Evolutionary conservation across 176 grass and related monocot genomes (phyloP).

Genomic region (Eleusine indica): DNA sequence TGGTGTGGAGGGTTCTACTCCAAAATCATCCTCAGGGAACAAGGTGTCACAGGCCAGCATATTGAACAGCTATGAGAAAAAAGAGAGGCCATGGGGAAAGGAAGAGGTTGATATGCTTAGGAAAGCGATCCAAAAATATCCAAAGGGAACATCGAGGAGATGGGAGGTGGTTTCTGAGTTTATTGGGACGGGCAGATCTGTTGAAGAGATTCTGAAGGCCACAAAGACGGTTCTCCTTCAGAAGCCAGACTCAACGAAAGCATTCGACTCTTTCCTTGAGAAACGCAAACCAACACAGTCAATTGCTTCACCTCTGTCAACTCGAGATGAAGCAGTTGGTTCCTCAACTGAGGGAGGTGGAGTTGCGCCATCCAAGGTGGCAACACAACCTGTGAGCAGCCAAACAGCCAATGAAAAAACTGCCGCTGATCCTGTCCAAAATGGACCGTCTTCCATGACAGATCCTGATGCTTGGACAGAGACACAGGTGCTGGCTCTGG

Average conservation of each 20-base stretch:
- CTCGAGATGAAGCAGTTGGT: slow-evolving; percentile 55
- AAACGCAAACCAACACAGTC: slow-evolving; percentile 77
- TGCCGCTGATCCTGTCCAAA: slow-evolving; percentile 34
- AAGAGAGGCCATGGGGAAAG: slow-evolving; percentile 85
- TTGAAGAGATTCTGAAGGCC: slow-evolving; percentile 97
- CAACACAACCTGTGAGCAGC: slow-evolving; percentile 45
- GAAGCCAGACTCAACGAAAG: slow-evolving; percentile 95
- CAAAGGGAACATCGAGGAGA: slow-evolving; percentile 83
- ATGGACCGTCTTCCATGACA: slow-evolving; percentile 43
- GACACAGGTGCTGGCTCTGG: slow-evolving; percentile 76
- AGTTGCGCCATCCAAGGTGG: slow-evolving; percentile 30
- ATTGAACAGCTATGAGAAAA: slow-evolving; percentile 68
- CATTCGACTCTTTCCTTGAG: slow-evolving; percentile 97
- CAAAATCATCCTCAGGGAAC: slow-evolving; percentile 36
- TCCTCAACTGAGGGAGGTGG: slow-evolving; percentile 32
- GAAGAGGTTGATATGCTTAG: slow-evolving; percentile 95
- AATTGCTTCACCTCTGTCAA: slow-evolving; percentile 82
- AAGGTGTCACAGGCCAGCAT: slow-evolving; percentile 32
- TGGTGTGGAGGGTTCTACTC: slow-evolving; percentile 23
- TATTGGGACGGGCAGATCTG: slow-evolving; percentile 81
- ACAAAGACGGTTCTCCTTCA: slow-evolving; percentile 89
- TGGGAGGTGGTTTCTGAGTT: slow-evolving; percentile 98
- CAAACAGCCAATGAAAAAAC: slow-evolving; percentile 39
- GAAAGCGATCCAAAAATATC: slow-evolving; percentile 96
- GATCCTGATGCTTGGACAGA: slow-evolving; percentile 89